Evolutionary conservation across 106 monocot species (phyloP), one percentile per base, ranked within the genome.

Genomic region (Platanthera guangdongensis): DNA sequence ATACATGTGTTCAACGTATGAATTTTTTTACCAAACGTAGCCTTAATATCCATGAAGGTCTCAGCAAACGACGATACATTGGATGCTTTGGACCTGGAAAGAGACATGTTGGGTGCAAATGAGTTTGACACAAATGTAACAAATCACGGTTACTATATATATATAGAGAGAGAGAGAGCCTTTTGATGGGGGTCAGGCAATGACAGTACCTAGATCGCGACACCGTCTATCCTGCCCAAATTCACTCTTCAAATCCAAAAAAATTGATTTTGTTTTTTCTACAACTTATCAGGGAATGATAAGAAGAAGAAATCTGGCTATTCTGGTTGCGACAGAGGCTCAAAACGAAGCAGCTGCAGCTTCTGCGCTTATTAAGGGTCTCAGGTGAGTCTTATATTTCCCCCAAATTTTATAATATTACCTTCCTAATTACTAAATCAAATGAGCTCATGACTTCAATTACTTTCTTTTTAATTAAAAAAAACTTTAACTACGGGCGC

Each of bases 281-380:
- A 19, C 9, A 32, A 47, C 45, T 51, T 22, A 64, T 73, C 78
- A 92, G 88, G 88, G 76, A 51, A 75, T 90, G 48, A 19, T 89
- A 16, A 85, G 85, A 76, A 93, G 93, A 73, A 96, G 83, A 87
- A 80, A 87, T 39, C 47, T 89, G n/a, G 88, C 95, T 67, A 83
- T 88, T 77, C 70, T 90, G 32, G 84, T 91, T 67, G 95, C 90
- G 46, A 85, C 84, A 46, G 86, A 88, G 76, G 95, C 95, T 55
- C 93, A 96, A 77, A 96, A 82, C 83, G 93, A 96, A 88, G 93
- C 86, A 75, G 50, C 85, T 71, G 82, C 85, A 74, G 90, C 90
- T 69, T 74, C 93, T 52, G 78, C 81, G 55, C 83, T 95, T 75
- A 81, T 95, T 12, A 95, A 90, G 78, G 85, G 83, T 62, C 88